phyloP scores from a whole-genome alignment of 257 asterid genomes.

The Rehmannia glutinosa region DNA sequence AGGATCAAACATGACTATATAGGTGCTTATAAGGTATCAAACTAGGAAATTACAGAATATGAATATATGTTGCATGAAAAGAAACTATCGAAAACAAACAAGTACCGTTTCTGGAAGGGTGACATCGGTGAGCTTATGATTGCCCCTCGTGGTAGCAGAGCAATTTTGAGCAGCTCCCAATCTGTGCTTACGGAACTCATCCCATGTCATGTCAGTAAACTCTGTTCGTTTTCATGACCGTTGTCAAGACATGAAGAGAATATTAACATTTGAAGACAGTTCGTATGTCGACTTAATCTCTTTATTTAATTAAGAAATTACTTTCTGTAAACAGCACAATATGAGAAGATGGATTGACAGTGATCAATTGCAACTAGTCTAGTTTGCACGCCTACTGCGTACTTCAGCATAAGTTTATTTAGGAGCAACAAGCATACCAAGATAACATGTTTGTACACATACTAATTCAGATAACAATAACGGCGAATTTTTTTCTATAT shows the following conservation, averaged over 20 bases:
- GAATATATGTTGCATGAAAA: background rate
- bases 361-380: background rate
- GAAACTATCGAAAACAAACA: no score
- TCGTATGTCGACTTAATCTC: background rate
- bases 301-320: background rate
- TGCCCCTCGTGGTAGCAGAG: slow-evolving; percentile 93
- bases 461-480: background rate
- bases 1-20: background rate
- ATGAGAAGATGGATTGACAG: background rate
- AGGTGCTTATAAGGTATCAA: background rate
- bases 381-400: background rate
- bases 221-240: slow-evolving; percentile 33
- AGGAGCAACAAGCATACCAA: background rate
- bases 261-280: background rate
- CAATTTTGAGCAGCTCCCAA: slow-evolving; percentile 98
- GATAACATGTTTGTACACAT: background rate
- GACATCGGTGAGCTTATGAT: slow-evolving; percentile 56
- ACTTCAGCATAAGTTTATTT: background rate
- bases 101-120: slow-evolving; percentile 68
- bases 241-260: background rate
- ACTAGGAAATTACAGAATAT: background rate
- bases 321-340: background rate
- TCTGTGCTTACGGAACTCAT: slow-evolving; percentile 66
- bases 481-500: no score
- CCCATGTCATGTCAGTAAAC: slow-evolving; percentile 94